Evolutionary conservation across 2,329 filamentous ascomycete species (phyloP), one percentile per base, ranked within the genome.

Genomic region (Didymella exigua): DNA sequence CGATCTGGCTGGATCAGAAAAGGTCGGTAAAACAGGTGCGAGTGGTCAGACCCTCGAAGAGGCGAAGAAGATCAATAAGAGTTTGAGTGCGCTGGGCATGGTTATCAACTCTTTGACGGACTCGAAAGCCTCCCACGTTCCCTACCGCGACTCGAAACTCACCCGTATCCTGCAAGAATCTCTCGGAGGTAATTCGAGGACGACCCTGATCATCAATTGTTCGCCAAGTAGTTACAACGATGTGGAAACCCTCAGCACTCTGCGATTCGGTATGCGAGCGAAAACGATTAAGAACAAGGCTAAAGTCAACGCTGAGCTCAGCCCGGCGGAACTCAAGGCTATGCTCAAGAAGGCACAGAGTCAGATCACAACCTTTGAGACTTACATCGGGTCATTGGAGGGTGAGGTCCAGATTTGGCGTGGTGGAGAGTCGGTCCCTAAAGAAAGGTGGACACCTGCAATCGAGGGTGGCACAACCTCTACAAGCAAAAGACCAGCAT

Each of bases 211-310:
- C 70, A 96, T 99, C 82, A 98, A 98, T 77, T 97, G 93, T 76
- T 98, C 95, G n/a, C 95, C 95, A 1, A 96, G 91, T 79, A 96
- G 91, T 73, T 98, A 98, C 81, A 98, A 99, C 81, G 93, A 97
- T 78, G 86, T 88, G 49, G 95, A 99, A 79, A 98, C 95, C 0
- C 79, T 98, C 43, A 89, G 92, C 62, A 99, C 95, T 0, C 79
- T 99, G 57, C 86, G 93, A 40, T 99, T 98, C 73, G 95, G 95
- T 81, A 96, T 95, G 78, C 84, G 95, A 74, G 95, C 95, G 54
- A 99, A 99, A 82, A 90, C 91, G 0, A 99, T 99, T 81, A 97
- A 98, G 88, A 98, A 98, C 82, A 98, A 98, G 84, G 95, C 95
- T 77, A 99, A 98, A 88, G 89, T 99, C 84, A 99, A 99, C 74